Percentiles rank a stretch among this genome's conserved stretches.
Conservation (phyloP, 768 basidiomycete genomes). For the Lentinus tigrinus region DNA sequence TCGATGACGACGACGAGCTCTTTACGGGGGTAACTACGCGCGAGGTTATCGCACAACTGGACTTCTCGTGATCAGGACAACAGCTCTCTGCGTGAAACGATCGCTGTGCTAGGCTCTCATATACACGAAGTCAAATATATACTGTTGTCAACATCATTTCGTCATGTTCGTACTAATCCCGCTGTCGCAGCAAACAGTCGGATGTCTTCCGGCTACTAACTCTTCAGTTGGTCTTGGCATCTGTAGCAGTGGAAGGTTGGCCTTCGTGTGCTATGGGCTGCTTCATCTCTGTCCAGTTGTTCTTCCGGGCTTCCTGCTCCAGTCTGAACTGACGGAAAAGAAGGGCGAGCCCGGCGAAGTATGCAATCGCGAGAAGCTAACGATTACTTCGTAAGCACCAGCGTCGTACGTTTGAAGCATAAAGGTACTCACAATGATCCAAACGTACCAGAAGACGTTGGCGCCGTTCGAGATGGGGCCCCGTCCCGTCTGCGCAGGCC, state of each 20-base stretch:
- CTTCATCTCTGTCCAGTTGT: background rate
- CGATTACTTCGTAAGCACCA: slow-evolving; percentile 20
- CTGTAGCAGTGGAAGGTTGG: background rate
- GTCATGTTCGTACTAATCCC: too few relatives aligned
- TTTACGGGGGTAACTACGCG: background rate
- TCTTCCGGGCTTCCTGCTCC: slow-evolving; percentile 16
- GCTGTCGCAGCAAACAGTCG: too few relatives aligned
- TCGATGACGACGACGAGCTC: background rate
- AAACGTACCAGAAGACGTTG: slow-evolving; percentile 33
- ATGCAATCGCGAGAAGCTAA: slow-evolving; percentile 29
- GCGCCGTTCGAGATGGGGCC: slow-evolving; percentile 21
- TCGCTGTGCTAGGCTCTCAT: too few relatives aligned
- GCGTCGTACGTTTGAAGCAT: slow-evolving; percentile 27
- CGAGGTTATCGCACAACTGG: background rate
- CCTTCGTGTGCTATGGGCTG: background rate
- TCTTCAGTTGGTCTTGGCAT: background rate
- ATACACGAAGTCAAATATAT: too few relatives aligned
- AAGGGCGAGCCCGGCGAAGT: slow-evolving; percentile 27
- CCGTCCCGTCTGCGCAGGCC: slow-evolving; percentile 30
- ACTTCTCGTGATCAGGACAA: background rate
- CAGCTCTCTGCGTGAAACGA: too few relatives aligned
- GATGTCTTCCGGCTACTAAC: background rate
- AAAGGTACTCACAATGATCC: slow-evolving; percentile 42
- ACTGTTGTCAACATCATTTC: too few relatives aligned
- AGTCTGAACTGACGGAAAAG: slow-evolving; percentile 28